These are phyloP conservation scores for Erucastrum elatum DNA, from an alignment of 345 rosid genomes.

Conservation along the genomic window DNA sequence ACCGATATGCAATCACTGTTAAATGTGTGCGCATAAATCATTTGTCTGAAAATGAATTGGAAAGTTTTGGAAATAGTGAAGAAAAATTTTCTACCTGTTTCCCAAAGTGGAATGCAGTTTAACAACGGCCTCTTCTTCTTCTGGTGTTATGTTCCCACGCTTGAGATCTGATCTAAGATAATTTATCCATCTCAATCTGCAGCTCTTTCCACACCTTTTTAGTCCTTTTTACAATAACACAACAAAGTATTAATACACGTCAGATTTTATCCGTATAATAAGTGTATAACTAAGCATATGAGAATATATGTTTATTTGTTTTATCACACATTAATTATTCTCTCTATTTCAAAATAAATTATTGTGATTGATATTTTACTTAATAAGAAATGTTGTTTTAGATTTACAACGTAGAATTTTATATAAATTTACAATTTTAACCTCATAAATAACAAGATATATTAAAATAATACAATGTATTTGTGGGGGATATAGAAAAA, in stretches of 20 bases:
- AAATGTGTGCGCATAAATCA: neutral
- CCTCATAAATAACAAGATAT: no score
- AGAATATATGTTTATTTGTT: neutral
- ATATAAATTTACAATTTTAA: no score
- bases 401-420: no score
- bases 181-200: constrained; percentile 89
- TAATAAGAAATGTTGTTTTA: no score
- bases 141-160: constrained; percentile 67
- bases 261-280: neutral
- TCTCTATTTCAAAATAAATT: no score
- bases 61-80: neutral
- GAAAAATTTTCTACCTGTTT: constrained; percentile 52
- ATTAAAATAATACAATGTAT: no score
- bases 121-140: constrained; percentile 65
- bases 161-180: constrained; percentile 72
- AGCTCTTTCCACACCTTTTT: constrained; percentile 87
- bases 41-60: neutral
- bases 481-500: no score
- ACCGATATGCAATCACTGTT: neutral
- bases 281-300: neutral
- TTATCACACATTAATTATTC: neutral
- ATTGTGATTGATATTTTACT: no score
- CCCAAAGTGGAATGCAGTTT: constrained; percentile 70
- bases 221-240: constrained; percentile 45
- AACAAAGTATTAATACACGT: neutral